Evolutionary conservation across 805 yeast genomes (phyloP), one percentile per base, ranked within the genome.

Genomic region (Teunomyces atbi): DNA sequence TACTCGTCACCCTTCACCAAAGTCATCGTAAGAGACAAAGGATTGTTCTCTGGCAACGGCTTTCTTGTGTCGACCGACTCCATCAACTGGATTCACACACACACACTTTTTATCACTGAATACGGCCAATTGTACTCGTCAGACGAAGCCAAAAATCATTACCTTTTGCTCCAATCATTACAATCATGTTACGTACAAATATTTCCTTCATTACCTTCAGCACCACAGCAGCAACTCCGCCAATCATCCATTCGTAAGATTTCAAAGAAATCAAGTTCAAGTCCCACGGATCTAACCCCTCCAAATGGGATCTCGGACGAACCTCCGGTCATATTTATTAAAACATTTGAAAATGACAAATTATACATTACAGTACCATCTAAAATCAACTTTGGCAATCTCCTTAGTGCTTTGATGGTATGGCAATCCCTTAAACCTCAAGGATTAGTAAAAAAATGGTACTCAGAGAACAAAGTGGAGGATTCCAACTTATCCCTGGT

Each of bases 361-460:
- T 48, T 71, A 20, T 72, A 71, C 56, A 56, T 68, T 51, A 54
- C 68, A 45, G 60, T 76, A 8, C 59, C 66, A 4, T 59, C 69
- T 10, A 68, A 65, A 46, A 45, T 59, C 28, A 66, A 60, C 42
- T 78, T 82, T 46, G 65, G 75, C 27, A 62, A 66, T 36, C 57
- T 82, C 19, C 54, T 81, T 20, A 65, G 77, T 39, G 55, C 73
- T 6, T 58, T 82, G 39, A 53, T 79, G 19, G 77, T 81, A 44
- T 82, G 88, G 88, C 82, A 80, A 49, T 68, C 73, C 32, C 57
- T 81, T 55, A 74, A 66, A 46, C 78, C 80, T 5, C 68, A 63
- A 35, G 84, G 85, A 0, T 62, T 81, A 7, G 77, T 76, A 27
- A 75, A 79, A 50, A 82, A 82, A 56, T 77, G 82, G 81, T 68